Conservation (phyloP, 495 filamentous ascomycete species). For the Penicillium manginii region DNA sequence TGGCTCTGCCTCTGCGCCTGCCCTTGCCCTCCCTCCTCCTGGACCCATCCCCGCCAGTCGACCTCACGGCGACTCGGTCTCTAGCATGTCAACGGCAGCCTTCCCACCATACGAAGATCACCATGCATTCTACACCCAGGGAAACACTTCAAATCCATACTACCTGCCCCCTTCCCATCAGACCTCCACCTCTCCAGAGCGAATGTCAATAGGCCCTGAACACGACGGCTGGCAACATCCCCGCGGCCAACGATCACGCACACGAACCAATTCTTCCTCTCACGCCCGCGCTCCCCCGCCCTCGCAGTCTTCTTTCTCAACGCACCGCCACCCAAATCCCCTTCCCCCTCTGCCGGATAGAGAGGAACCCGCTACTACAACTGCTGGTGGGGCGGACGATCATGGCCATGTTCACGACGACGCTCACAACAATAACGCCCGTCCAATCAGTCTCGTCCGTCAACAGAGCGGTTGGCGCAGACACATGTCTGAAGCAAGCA, state of each 20-base stretch:
- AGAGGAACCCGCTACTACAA: conserved; percentile 12
- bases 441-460: conserved; percentile 20
- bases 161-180: conserved; percentile 24
- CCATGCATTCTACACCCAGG: conserved; percentile 22
- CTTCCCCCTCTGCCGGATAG: conserved; percentile 35
- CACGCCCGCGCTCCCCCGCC: conserved; percentile 26
- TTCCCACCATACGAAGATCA: conserved; percentile 42
- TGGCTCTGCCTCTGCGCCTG: too few species aligned
- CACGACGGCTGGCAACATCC: conserved; percentile 18
- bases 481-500: conserved; percentile 31
- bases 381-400: too few species aligned
- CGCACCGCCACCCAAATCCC: conserved; percentile 33
- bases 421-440: conserved; percentile 6
- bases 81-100: conserved; percentile 36
- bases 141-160: conserved; percentile 27
- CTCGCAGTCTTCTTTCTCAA: conserved; percentile 32
- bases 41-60: conserved; percentile 10
- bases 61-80: conserved; percentile 33
- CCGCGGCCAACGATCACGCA: conserved; percentile 13
- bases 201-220: not conserved
- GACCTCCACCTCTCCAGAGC: conserved; percentile 19
- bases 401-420: conserved; percentile 12
- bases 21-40: conserved; percentile 6
- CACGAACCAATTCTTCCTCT: conserved; percentile 28
- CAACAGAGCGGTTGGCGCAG: conserved; percentile 41